Percentiles rank a stretch among this genome's conserved stretches.
These are phyloP conservation scores for Luffa aegyptiaca DNA, from an alignment of 306 rosid genomes.

Conservation along the genomic window DNA sequence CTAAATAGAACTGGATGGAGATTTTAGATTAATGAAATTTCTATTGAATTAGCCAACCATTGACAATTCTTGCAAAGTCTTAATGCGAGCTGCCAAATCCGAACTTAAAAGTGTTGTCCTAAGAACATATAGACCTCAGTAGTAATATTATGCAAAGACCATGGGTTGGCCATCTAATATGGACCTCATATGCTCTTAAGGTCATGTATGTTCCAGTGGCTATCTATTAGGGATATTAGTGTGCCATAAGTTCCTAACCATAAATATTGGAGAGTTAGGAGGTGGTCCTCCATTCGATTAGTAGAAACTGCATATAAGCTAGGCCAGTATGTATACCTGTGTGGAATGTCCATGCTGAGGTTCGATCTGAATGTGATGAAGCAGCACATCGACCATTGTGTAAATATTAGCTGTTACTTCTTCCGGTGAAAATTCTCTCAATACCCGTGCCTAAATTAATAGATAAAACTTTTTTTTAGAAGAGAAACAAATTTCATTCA, in stretches of 20 bases:
- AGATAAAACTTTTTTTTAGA: neutral
- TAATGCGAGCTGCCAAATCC: neutral
- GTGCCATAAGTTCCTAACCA: neutral
- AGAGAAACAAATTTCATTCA: no score
- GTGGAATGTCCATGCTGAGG: constrained; percentile 75
- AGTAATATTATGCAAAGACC: neutral
- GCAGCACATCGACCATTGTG: constrained; percentile 93
- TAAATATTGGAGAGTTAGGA: neutral
- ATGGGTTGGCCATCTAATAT: neutral
- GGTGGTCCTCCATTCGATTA: neutral
- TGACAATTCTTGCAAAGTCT: neutral
- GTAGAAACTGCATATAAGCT: neutral
- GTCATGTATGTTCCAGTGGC: neutral
- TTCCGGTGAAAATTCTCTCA: constrained; percentile 88
- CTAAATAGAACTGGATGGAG: neutral
- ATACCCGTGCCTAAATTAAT: constrained; percentile 61
- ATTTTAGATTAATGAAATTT: neutral
- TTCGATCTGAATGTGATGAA: constrained; percentile 88
- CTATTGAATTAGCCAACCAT: neutral
- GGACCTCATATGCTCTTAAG: neutral
- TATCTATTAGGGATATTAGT: neutral
- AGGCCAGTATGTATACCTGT: constrained; percentile 37
- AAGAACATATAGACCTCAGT: neutral
- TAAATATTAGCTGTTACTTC: constrained; percentile 88
- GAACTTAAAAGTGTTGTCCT: neutral